Conservation (phyloP, 177 flowering plant species). For the Vitis hybrid region DNA sequence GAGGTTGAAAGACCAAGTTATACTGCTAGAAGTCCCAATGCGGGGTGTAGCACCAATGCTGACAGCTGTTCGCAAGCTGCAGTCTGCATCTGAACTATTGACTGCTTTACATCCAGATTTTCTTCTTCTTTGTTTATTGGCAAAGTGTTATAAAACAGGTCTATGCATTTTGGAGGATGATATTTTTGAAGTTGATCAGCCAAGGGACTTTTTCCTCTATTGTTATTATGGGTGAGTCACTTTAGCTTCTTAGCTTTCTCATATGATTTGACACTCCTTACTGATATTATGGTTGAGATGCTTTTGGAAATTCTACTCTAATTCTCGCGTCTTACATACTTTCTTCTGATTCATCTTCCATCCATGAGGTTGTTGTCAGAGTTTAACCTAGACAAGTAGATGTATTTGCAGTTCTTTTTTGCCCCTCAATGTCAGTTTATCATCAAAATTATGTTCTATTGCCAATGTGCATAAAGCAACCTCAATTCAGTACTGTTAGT, state of each 20-base stretch:
- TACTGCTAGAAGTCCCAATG: conserved; percentile 69
- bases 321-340: not conserved
- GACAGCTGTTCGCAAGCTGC: conserved; percentile 75
- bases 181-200: conserved; percentile 86
- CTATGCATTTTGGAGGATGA: conserved; percentile 70
- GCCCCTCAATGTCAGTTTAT: not conserved
- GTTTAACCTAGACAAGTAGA: not conserved
- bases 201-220: conserved; percentile 84
- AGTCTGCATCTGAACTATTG: conserved; percentile 63
- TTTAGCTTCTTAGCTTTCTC: conserved; percentile 2
- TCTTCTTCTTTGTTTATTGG: conserved; percentile 74
- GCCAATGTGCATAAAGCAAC: not conserved
- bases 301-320: not conserved
- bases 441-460: not conserved
- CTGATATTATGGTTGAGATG: not conserved
- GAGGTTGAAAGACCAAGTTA: conserved; percentile 69
- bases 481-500: no score
- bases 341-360: not conserved
- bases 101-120: conserved; percentile 89
- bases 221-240: conserved; percentile 90
- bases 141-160: conserved; percentile 87
- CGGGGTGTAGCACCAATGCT: conserved; percentile 84
- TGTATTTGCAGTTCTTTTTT: not conserved
- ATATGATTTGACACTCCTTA: not conserved
- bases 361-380: not conserved